Evolutionary conservation across 208 protist species (phyloP).

Genomic region (Vickermania spadyakhi): DNA sequence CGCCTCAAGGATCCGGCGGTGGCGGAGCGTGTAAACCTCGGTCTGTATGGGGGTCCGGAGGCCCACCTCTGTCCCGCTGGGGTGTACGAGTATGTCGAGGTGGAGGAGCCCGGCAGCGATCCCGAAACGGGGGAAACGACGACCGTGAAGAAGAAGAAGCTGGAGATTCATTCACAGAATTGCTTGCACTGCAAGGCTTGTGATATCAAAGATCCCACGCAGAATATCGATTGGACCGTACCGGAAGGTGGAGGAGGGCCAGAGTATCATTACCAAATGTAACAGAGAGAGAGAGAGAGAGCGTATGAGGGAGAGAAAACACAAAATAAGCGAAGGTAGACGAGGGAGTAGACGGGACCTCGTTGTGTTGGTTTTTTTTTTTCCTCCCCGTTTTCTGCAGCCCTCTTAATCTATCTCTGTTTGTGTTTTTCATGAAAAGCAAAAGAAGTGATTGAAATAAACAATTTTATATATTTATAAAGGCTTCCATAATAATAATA

Average conservation of each 20-base stretch:
- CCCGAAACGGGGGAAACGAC: slow-evolving; percentile 52
- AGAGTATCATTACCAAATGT: slow-evolving; percentile 83
- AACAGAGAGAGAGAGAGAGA: slow-evolving; percentile 11
- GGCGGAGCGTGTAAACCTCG: slow-evolving; percentile 80
- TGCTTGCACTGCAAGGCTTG: slow-evolving; percentile 99
- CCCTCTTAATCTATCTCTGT: too few relatives aligned
- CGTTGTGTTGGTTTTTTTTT: slow-evolving; percentile 5
- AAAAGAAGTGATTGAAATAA: too few relatives aligned
- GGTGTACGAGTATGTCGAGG: slow-evolving; percentile 92
- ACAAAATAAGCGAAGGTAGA: background rate
- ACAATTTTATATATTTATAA: too few relatives aligned
- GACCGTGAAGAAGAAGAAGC: slow-evolving; percentile 25
- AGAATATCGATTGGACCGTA: slow-evolving; percentile 96
- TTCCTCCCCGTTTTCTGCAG: slow-evolving; percentile 5
- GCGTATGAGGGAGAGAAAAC: background rate
- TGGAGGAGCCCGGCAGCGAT: background rate
- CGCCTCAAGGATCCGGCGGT: slow-evolving; percentile 62
- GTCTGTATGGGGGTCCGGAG: slow-evolving; percentile 90
- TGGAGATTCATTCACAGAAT: slow-evolving; percentile 98
- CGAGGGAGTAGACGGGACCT: background rate
- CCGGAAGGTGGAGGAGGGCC: slow-evolving; percentile 91
- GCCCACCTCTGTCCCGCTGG: slow-evolving; percentile 94
- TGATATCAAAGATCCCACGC: slow-evolving; percentile 97
- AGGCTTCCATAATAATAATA: too few relatives aligned
- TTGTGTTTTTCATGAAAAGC: too few relatives aligned